phyloP scores from a whole-genome alignment of 139 green algal genomes.

The Trebouxia sp. region DNA sequence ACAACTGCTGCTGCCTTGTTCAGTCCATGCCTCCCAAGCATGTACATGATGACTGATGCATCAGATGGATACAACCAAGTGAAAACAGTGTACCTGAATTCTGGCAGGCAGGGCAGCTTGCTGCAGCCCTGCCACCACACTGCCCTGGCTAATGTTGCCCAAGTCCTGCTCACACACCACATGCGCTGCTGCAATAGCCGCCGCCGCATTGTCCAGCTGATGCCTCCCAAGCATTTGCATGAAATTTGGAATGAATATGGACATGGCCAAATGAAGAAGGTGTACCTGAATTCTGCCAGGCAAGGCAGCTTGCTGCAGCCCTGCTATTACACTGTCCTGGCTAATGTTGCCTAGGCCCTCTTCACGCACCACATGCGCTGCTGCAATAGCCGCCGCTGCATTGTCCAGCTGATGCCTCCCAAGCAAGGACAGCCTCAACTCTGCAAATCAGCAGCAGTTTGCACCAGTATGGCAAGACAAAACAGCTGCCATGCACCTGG shows the following conservation, averaged over 20 bases:
- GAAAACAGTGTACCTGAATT: slow-evolving; percentile 67
- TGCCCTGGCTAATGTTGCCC: slow-evolving; percentile 15
- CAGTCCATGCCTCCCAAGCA: no score
- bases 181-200: slow-evolving; percentile 58
- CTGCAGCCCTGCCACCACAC: slow-evolving; percentile 46
- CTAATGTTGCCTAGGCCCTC: slow-evolving; percentile 26
- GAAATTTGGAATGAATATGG: no score
- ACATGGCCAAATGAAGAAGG: no score
- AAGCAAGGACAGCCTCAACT: neutral
- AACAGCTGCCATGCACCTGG: no score
- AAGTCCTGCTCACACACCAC: slow-evolving; percentile 42
- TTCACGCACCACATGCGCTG: slow-evolving; percentile 46
- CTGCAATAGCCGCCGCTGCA: slow-evolving; percentile 60
- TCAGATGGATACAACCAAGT: no score
- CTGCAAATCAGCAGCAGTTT: neutral
- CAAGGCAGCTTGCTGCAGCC: slow-evolving; percentile 52
- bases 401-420: slow-evolving; percentile 72
- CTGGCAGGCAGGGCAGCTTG: slow-evolving; percentile 59
- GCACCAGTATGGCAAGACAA: no score
- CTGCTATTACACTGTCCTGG: slow-evolving; percentile 35
- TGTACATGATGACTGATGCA: no score
- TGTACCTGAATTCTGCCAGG: slow-evolving; percentile 76
- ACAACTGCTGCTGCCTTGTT: no score
- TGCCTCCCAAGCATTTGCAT: no score
- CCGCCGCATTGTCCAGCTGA: slow-evolving; percentile 70